These are phyloP conservation scores for Leccinum uliginosum DNA, from an alignment of 768 basidiomycete species.

Conservation along the genomic window DNA sequence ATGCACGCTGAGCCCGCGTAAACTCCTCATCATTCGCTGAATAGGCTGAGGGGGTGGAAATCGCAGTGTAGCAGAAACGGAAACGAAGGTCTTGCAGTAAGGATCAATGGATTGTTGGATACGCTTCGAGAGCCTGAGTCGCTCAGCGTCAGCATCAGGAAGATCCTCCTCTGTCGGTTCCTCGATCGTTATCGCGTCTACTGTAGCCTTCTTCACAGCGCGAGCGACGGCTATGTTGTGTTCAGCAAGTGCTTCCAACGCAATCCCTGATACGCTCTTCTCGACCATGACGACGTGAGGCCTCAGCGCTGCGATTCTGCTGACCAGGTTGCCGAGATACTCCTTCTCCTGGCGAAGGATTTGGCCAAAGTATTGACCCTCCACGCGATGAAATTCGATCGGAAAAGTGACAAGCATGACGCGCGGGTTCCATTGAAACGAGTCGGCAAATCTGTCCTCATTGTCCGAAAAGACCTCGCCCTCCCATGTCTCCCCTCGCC, in stretches of 20 bases:
- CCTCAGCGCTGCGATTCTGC: conserved; percentile 83
- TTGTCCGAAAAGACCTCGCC: conserved; percentile 38
- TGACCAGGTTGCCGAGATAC: conserved; percentile 82
- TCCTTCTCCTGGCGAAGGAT: conserved; percentile 91
- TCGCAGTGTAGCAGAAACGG: conserved; percentile 86
- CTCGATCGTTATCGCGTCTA: conserved; percentile 16
- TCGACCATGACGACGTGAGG: conserved; percentile 93
- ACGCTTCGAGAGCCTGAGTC: conserved; percentile 62
- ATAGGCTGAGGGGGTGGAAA: conserved; percentile 93
- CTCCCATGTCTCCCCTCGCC: conserved; percentile 43
- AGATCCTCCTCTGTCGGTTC: conserved; percentile 43
- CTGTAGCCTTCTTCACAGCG: conserved; percentile 56
- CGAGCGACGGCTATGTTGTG: conserved; percentile 89
- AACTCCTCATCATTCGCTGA: conserved; percentile 77
- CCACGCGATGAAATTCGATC: conserved; percentile 86
- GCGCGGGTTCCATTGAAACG: conserved; percentile 74
- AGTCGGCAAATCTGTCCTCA: conserved; percentile 55
- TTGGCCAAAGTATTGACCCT: conserved; percentile 89
- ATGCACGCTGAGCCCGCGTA: conserved; percentile 61
- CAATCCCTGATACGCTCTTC: conserved; percentile 85
- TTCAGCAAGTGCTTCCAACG: conserved; percentile 79
- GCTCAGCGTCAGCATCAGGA: conserved; percentile 70
- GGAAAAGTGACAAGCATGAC: conserved; percentile 97
- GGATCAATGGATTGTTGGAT: conserved; percentile 81
- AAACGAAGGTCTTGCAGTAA: conserved; percentile 84